These are phyloP conservation scores for Mucor circinelloides DNA, from an alignment of 371 early-diverging fungal species.

Conservation along the genomic window DNA sequence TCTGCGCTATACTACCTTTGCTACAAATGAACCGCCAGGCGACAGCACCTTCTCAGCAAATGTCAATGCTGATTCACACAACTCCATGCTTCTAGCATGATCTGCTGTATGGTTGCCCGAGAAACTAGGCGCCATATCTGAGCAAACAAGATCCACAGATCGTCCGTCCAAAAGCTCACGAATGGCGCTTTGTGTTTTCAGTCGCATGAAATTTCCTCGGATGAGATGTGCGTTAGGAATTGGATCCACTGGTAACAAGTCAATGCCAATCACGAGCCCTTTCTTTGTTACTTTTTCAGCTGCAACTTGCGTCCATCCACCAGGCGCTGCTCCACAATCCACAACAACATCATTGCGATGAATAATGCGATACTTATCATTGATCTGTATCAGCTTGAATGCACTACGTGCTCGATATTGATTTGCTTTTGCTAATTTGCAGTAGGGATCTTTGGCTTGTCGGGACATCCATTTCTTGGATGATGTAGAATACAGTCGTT, in stretches of 20 bases:
- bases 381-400: slow-evolving; percentile 84
- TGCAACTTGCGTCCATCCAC: slow-evolving; percentile 94
- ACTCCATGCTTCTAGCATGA: slow-evolving; percentile 58
- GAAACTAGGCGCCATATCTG: slow-evolving; percentile 85
- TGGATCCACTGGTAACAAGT: slow-evolving; percentile 73
- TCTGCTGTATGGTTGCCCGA: slow-evolving; percentile 62
- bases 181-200: slow-evolving; percentile 41
- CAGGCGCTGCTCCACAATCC: slow-evolving; percentile 92
- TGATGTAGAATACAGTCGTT: slow-evolving; percentile 42
- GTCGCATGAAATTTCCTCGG: slow-evolving; percentile 66
- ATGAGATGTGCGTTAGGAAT: slow-evolving; percentile 65
- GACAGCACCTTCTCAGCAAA: slow-evolving; percentile 66
- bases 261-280: slow-evolving; percentile 66
- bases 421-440: slow-evolving; percentile 64
- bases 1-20: slow-evolving; percentile 71
- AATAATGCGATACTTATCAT: slow-evolving; percentile 73
- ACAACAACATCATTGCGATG: slow-evolving; percentile 59
- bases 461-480: slow-evolving; percentile 70
- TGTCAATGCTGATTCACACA: slow-evolving; percentile 69
- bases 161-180: slow-evolving; percentile 35
- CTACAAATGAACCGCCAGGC: slow-evolving; percentile 69
- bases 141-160: slow-evolving; percentile 64
- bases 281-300: slow-evolving; percentile 37
- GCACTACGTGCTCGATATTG: slow-evolving; percentile 88
- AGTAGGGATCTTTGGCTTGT: slow-evolving; percentile 75